Base-by-base conservation (phyloP, 129 eudicot species). In the Chrysanthemum seticuspe region DNA sequence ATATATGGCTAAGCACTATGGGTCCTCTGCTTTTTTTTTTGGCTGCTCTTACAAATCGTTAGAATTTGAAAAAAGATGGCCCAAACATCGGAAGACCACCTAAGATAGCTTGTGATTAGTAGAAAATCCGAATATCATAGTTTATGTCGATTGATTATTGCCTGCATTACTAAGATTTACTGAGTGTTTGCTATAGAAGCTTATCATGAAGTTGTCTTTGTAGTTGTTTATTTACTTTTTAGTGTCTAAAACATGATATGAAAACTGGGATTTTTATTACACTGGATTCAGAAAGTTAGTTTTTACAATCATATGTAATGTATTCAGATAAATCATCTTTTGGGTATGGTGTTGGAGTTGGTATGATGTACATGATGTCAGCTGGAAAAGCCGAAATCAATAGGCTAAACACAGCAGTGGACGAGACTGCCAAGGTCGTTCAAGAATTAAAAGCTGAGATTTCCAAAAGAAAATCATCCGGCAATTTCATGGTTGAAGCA, bases 291-390 rank as follows among this genome's bases (percentile, higher is more conserved):
- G 47, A 40, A 6, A 40, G 47, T 36, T 36, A 6, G 8, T 40
- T 7, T 40, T 40, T 40, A 40, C 47, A 6, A 40, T 36, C 45
- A 7, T 40, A 40, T 40, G 16, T 45, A 52, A 59, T 13, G 15
- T 51, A 19, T 75, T 67, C 85, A 91, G 97, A 70, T 51, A 81
- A 67, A 76, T 74, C 93, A 57, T 81, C 88, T 29, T 88, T 88
- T 13, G 80, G 86, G 61, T 85, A 85, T 85, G 97, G 97, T 67
- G 83, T 92, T 66, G 90, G 97, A 62, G 81, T 85, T 63, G 97
- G 97, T 53, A 75, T 92, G 15, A 85, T 87, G 83, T 92, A 78
- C 84, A 92, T 89, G 96, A 84, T 93, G 89, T 93, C 97, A 71
- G 85, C 96, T 7, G 94, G 94, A 62, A 90, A 87, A 71, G 82